Base-by-base conservation (phyloP, 2,329 filamentous ascomycete genomes). In the Davidsoniella neocaledoniae region DNA sequence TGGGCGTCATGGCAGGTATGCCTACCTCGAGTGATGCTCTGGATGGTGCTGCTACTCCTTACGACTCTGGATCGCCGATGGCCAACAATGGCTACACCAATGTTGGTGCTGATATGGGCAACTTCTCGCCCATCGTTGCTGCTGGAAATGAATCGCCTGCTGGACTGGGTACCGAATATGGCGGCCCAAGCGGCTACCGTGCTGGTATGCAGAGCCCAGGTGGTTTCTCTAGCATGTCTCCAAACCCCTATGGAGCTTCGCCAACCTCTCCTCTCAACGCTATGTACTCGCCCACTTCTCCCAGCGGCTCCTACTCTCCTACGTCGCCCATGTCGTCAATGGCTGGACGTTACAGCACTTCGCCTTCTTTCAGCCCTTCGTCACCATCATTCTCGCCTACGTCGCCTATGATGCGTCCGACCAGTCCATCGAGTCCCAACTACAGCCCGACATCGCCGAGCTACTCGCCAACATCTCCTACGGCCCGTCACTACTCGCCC, bases 41-140 rank as follows among this genome's bases (percentile, higher is more conserved):
- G 43, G 83, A 84, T 54, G 91, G 91, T 57, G 86, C 86, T 49
- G 86, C 87, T 40, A 98, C 91, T 7, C 93, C 93, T 1, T 98
- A 98, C 65, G 91, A 96, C 61, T 83, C 80, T 21, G 83, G 83
- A 41, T 90, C 84, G 46, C 85, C 85, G 4, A 81, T 88, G 66
- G 75, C 73, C 6, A 82, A 87, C 58, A 78, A 76, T 38, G 82
- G 82, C 46, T 79, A 77, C 58, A 64, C 78, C 58, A 75, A 74
- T 56, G 68, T 80, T 56, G 74, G 70, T 55, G 76, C 79, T 56
- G 76, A 68, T 54, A 71, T 69, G 58, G 76, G 70, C 61, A 75
- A 76, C 63, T 83, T 83, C 72, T 91, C 85, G 33, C 85, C 85
- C 46, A 86, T 91, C 59, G 79, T 84, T 57, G 74, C 74, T 55